Evolutionary conservation across 352 stramenopile species (phyloP), one percentile per base, ranked within the genome.

Genomic region (Blastocystis sp.): DNA sequence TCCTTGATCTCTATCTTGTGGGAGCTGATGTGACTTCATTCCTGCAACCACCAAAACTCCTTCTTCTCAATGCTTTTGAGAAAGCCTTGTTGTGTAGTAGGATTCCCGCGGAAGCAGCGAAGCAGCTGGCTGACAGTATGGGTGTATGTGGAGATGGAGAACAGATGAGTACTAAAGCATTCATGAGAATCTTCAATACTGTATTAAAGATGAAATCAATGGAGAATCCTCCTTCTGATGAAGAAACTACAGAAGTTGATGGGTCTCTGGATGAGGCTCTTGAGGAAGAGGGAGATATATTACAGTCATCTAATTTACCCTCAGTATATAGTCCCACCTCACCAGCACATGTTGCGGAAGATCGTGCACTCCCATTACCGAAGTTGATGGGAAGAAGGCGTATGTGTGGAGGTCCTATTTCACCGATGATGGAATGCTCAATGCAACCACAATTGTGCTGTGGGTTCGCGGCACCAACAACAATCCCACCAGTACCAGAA

Each of bases 1-100:
- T 94, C 15, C 75, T 94, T 44, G 92, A 94, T 56, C 91, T 91
- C 59, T 93, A 91, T 35, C 56, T 94, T n/a, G 89, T 93, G 33
- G 87, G 82, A 35, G 90, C 92, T 59, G 78, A 92, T 42, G 54
- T 62, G 42, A 73, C 33, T 3, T 87, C 91, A 11, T 93, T 92
- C 87, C 57, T 90, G 1, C 48, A 57, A 15, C 90, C 91, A 19
- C 80, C 78, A n/a, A 57, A 64, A 57, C 92, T 93, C 30, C 68
- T 91, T 5, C 76, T 53, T 0, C 69, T 93, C 24, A 91, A 91
- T 57, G 89, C 81, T 27, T 78, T 93, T 22, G 92, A 94, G 56
- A 91, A 91, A 13, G 76, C 93, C 13, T 66, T 94, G 9, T 48
- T 93, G 42, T 60, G 40, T 42, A 60, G 70, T 64, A 33, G 70